Base-by-base conservation (phyloP, 768 basidiomycete genomes). In the Ramaria sp. region DNA sequence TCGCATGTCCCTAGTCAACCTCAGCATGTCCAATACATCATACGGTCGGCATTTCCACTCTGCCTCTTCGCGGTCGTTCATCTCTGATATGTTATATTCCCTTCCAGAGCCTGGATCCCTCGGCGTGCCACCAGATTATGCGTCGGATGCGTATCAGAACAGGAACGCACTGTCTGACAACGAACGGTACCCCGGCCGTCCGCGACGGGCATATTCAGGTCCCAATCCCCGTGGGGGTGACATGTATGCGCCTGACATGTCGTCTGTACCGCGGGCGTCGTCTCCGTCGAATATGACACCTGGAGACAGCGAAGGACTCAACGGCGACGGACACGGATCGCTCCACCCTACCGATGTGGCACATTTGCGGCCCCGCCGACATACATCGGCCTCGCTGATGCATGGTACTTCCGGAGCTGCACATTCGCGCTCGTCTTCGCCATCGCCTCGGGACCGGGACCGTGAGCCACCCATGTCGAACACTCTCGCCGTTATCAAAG, bases 401-500 rank as follows among this genome's bases (percentile, higher is more conserved):
- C 75, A 50, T 30, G 37, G 24, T 42, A 42, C 51, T 37, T 27
- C 76, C 56, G 69, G 71, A 37, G 76, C 74, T 63, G 70, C 73
- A 62, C 76, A 45, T 41, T 49, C 45, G 49, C 53, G 70, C 4
- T 73, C 72, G 27, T 70, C 72, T 38, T 78, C 78, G 38, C 78
- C 73, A 49, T 77, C 78, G 49, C 76, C 77, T 17, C 67, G 68
- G 42, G 54, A 30, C 38, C 50, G 47, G 22, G 53, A 37, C 38
- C 50, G 53, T 7, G 59, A 64, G 53, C 72, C 76, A 58, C 73
- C 73, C 27, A 74, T 89, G 65, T 88, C 85, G 51, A 85, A 86
- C 24, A 91, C 90, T 31, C 79, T 92, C 48, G 89, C 90, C 53
- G 88, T 91, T 57, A 90, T 92, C 72, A 92, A 91, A 72, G 89